phyloP scores from a whole-genome alignment of 495 filamentous ascomycete genomes.

The Astrothelium subdiscretum region DNA sequence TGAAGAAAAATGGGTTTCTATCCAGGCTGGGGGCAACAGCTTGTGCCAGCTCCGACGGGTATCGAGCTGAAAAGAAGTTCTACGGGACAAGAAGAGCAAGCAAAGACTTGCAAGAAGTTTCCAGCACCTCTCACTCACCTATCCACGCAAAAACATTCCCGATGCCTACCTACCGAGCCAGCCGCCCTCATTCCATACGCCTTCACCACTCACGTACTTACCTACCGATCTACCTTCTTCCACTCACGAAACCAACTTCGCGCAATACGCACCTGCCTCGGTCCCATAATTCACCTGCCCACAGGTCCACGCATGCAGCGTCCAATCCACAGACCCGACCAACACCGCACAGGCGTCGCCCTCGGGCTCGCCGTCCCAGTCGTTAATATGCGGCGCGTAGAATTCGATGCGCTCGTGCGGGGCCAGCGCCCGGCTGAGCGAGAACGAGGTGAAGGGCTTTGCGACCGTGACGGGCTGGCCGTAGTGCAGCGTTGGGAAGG shows the following conservation, averaged over 20 bases:
- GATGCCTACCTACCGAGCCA: too few species aligned
- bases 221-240: too few species aligned
- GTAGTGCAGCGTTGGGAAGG: not conserved
- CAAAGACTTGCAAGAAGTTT: too few species aligned
- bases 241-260: not conserved
- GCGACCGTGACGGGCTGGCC: not conserved
- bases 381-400: not conserved
- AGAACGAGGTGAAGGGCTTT: not conserved
- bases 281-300: not conserved
- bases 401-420: not conserved
- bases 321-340: not conserved
- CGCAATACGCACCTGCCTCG: not conserved
- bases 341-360: not conserved
- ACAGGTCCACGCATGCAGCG: not conserved
- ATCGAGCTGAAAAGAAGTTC: too few species aligned
- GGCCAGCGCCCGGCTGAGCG: not conserved
- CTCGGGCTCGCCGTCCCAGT: not conserved
- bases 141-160: too few species aligned
- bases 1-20: too few species aligned
- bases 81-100: too few species aligned
- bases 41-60: too few species aligned
- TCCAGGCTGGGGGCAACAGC: too few species aligned
- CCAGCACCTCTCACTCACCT: too few species aligned
- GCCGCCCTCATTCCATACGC: too few species aligned
- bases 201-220: too few species aligned